Evolutionary conservation across 176 grass and related monocot genomes (phyloP).

Genomic region (Aegilops longissima): DNA sequence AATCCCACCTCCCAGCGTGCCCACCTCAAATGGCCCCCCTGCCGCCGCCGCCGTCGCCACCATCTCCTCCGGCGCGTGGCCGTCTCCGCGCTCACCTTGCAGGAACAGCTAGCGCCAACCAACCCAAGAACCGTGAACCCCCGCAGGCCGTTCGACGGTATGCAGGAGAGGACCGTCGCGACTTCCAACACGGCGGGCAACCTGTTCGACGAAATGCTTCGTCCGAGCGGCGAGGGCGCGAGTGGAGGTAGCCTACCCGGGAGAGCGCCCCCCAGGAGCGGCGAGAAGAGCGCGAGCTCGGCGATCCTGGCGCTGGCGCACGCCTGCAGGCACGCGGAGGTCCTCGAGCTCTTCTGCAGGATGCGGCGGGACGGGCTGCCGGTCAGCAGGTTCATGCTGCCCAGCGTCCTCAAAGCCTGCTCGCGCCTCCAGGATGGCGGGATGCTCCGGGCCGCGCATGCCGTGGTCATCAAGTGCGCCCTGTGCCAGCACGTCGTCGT

Average conservation of each 20-base stretch:
- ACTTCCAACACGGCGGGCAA: not conserved
- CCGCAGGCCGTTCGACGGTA: slow-evolving; percentile 20
- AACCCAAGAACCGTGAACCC: slow-evolving; percentile 1
- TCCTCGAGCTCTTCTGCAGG: slow-evolving; percentile 39
- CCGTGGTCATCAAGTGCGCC: slow-evolving; percentile 41
- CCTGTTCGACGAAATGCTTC: slow-evolving; percentile 21
- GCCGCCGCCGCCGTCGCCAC: not conserved
- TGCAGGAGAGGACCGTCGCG: slow-evolving; percentile 12
- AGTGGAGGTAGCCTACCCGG: not conserved
- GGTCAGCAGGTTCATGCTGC: slow-evolving; percentile 44
- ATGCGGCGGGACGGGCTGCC: slow-evolving; percentile 28
- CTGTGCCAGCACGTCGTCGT: slow-evolving; percentile 42
- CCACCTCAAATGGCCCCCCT: slow-evolving; percentile 2
- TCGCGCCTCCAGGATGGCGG: slow-evolving; percentile 1
- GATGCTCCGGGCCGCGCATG: slow-evolving; percentile 38
- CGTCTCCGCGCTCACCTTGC: slow-evolving; percentile 2
- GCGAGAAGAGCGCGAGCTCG: slow-evolving; percentile 40
- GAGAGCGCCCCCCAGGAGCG: not conserved
- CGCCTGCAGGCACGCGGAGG: slow-evolving; percentile 34
- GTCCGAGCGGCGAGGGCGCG: not conserved
- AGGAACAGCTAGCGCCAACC: slow-evolving; percentile 7
- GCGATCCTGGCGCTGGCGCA: slow-evolving; percentile 45
- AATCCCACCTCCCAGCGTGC: not conserved
- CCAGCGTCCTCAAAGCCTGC: slow-evolving; percentile 57
- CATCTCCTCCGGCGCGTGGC: slow-evolving; percentile 11